A percentile compares a stretch with the other conserved stretches of the same genome.
Conservation (phyloP, 2,329 filamentous ascomycete species). For the Akanthomyces dipterigenus region DNA sequence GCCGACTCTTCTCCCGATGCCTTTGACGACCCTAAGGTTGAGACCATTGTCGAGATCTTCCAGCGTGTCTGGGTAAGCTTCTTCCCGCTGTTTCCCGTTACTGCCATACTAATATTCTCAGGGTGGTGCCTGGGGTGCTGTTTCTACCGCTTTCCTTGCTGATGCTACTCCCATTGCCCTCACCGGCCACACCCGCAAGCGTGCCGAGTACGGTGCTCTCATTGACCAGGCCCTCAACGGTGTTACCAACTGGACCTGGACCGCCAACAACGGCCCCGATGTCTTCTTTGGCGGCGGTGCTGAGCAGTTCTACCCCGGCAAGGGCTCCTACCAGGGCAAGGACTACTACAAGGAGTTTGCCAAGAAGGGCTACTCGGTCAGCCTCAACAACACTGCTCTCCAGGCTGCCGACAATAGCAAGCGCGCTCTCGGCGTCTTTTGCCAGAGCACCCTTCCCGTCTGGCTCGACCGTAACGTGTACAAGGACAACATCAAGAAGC, state of each 20-base stretch:
- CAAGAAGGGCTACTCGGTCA: conserved; percentile 64
- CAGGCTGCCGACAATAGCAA: conserved; percentile 47
- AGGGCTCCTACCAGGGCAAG: conserved; percentile 58
- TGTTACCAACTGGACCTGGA: conserved; percentile 76
- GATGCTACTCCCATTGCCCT: conserved; percentile 78
- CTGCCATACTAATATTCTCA: conserved; percentile 18
- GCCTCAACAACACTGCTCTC: conserved; percentile 68
- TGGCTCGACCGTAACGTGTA: conserved; percentile 86
- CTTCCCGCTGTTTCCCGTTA: background rate
- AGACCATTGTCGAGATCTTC: conserved; percentile 75
- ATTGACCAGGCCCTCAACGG: conserved; percentile 73
- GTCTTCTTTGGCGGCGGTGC: conserved; percentile 79
- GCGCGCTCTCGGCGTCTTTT: conserved; percentile 72
- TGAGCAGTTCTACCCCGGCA: conserved; percentile 67
- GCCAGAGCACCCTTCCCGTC: conserved; percentile 66
- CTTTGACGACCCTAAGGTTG: conserved; percentile 81
- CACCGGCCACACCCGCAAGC: conserved; percentile 64
- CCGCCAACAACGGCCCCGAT: conserved; percentile 64
- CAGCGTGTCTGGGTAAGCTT: conserved; percentile 57
- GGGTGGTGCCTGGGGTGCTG: conserved; percentile 54
- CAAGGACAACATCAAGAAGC: conserved; percentile 57
- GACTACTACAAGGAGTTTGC: conserved; percentile 76
- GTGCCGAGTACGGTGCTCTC: conserved; percentile 62
- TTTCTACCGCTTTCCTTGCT: conserved; percentile 74
- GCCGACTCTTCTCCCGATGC: conserved; percentile 65